Conservation (phyloP, 257 asterid genomes). For the Verbena officinalis region DNA sequence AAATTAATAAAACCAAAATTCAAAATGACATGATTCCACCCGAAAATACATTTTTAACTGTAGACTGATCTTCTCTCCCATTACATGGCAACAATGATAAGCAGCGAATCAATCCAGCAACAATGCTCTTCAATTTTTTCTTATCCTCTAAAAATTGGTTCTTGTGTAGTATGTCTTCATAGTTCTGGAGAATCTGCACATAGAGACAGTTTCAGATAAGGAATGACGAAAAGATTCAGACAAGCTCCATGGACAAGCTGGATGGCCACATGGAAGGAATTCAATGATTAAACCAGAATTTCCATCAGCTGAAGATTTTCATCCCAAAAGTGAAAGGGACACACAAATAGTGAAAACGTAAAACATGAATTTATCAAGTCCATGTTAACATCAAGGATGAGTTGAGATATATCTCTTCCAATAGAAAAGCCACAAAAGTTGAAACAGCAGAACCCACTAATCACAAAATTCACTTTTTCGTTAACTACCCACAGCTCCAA, state of each 20-base stretch:
- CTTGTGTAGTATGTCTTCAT: conserved; percentile 63
- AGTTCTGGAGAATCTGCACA: conserved; percentile 79
- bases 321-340: background rate
- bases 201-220: conserved; percentile 1
- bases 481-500: background rate
- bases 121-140: conserved; percentile 65
- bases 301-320: conserved; percentile 9
- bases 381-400: conserved; percentile 19
- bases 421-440: background rate
- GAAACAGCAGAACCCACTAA: conserved; percentile 13
- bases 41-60: conserved; percentile 57
- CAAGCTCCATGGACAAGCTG: conserved; percentile 9
- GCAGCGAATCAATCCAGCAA: conserved; percentile 79
- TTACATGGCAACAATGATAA: conserved; percentile 67
- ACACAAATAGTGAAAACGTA: background rate
- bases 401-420: background rate
- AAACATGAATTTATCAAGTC: conserved; percentile 15
- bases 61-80: conserved; percentile 47
- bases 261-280: background rate
- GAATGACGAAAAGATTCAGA: background rate
- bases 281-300: background rate
- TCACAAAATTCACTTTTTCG: background rate
- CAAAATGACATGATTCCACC: conserved; percentile 21
- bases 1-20: conserved; percentile 17
- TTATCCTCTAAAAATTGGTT: conserved; percentile 81